Base-by-base conservation (phyloP, 306 rosid genomes). In the Phaseolus lunatus region DNA sequence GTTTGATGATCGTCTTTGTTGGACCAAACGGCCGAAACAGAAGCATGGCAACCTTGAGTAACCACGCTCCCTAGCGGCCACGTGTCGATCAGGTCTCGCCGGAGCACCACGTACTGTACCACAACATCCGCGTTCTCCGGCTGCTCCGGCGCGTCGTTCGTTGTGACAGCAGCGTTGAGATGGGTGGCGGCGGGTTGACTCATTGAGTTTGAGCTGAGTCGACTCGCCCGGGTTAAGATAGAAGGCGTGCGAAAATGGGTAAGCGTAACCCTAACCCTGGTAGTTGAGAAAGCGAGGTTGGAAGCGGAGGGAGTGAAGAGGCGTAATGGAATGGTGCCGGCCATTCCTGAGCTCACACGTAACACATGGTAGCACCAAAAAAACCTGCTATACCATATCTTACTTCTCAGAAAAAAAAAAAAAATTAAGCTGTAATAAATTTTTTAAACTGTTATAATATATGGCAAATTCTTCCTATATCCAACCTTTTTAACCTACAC, bases 21-120 rank as follows among this genome's bases (percentile, higher is more conserved):
- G 50, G 87, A 77, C 97, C 97, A 91, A 76, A 94, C 67, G 71
- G 92, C 97, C 12, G 92, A 79, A 16, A 88, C 97, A 72, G 98
- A 87, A 81, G 97, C 98, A 78, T 91, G 98, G 79, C 98, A 93
- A 37, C 94, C 97, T 84, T 89, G 96, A 10, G 98, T 87, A 7
- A 93, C 94, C 57, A 91, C 87, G 78, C 97, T 91, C 3, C 98
- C 98, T 2, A 87, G 86, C 39, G 96, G 96, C 98, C 97, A 93
- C 45, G 83, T 53, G 67, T 94, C 97, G 56, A 90, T 94, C 16
- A 94, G 90, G 81, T 94, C 98, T 62, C 98, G 90, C 78, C 97
- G 94, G 82, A 94, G 97, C 85, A 94, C 96, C 82, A 91, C 91
- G 81, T 94, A 91, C 91, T 91, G 98, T 47, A 90, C 87, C 48